A percentile compares a stretch with the other conserved stretches of the same genome.
Evolutionary conservation across 139 green algal genomes (phyloP).

Genomic region (Chlorella ohadii): DNA sequence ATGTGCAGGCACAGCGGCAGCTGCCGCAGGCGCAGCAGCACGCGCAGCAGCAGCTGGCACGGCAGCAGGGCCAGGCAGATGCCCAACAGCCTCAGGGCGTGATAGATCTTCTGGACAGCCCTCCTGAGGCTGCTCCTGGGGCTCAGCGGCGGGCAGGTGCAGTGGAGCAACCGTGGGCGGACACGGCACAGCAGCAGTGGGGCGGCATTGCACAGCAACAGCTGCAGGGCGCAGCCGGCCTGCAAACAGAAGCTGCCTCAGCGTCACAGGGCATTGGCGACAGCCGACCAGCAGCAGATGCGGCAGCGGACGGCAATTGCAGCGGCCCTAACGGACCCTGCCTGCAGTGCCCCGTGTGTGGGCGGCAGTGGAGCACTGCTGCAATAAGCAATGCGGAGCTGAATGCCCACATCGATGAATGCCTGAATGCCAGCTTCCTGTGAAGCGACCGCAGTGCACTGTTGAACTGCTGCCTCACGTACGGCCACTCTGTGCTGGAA

Average conservation of each 20-base stretch:
- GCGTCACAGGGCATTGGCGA: no score
- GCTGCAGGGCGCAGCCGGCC: not conserved
- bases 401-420: conserved; percentile 25
- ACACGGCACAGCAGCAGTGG: not conserved
- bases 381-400: not conserved
- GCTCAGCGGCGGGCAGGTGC: not conserved
- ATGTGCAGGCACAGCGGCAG: not conserved
- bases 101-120: no score
- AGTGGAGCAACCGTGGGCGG: no score
- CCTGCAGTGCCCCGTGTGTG: conserved; percentile 17
- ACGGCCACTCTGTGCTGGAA: no score
- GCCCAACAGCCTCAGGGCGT: not conserved
- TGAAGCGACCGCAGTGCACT: not conserved
- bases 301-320: not conserved
- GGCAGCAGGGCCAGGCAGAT: not conserved
- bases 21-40: not conserved
- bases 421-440: not conserved
- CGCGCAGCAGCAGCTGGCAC: not conserved
- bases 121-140: not conserved
- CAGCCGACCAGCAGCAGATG: not conserved
- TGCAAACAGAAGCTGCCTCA: no score
- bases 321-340: no score
- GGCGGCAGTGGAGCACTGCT: not conserved
- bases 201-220: not conserved
- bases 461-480: no score